Percentiles rank a stretch among this genome's conserved stretches.
Evolutionary conservation across 768 basidiomycete genomes (phyloP).

Genomic region (Hebeloma cylindrosporum): DNA sequence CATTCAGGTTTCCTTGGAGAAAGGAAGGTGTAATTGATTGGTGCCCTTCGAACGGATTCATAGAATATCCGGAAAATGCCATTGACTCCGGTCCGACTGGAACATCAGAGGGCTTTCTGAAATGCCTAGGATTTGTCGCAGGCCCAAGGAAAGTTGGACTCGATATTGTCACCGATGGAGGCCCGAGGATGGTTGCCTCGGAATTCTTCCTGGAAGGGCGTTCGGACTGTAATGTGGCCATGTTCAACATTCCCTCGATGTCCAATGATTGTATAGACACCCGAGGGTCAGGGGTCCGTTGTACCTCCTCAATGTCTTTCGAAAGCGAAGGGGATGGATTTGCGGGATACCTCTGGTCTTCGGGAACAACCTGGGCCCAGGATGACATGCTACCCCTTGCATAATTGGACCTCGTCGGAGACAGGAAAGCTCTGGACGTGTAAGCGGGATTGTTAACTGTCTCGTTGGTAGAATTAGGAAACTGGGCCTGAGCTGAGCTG

Average conservation of each 20-base stretch:
- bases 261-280: slow-evolving; percentile 41
- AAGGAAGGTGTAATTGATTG: slow-evolving; percentile 11
- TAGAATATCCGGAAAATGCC: slow-evolving; percentile 28
- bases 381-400: slow-evolving; percentile 31
- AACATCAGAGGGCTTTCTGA: slow-evolving; percentile 32
- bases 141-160: slow-evolving; percentile 10
- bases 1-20: slow-evolving; percentile 12
- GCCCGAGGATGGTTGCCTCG: slow-evolving; percentile 18
- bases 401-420: slow-evolving; percentile 25
- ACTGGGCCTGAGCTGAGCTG: background rate
- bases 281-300: slow-evolving; percentile 20
- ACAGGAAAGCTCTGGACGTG: slow-evolving; percentile 29
- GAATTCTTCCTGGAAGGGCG: slow-evolving; percentile 21
- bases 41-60: slow-evolving; percentile 20
- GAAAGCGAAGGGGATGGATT: slow-evolving; percentile 6
- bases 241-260: slow-evolving; percentile 55
- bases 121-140: slow-evolving; percentile 23
- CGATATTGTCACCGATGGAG: slow-evolving; percentile 12
- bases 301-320: slow-evolving; percentile 7
- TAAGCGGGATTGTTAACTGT: slow-evolving; percentile 37
- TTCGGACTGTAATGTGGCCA: slow-evolving; percentile 42
- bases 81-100: slow-evolving; percentile 28
- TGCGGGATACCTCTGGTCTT: slow-evolving; percentile 24
- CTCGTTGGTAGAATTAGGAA: slow-evolving; percentile 11
- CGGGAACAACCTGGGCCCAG: slow-evolving; percentile 32